Percentiles rank a stretch among this genome's conserved stretches.
Evolutionary conservation across 2,329 filamentous ascomycete genomes (phyloP).

Genomic region (Phaeoacremonium minimum): DNA sequence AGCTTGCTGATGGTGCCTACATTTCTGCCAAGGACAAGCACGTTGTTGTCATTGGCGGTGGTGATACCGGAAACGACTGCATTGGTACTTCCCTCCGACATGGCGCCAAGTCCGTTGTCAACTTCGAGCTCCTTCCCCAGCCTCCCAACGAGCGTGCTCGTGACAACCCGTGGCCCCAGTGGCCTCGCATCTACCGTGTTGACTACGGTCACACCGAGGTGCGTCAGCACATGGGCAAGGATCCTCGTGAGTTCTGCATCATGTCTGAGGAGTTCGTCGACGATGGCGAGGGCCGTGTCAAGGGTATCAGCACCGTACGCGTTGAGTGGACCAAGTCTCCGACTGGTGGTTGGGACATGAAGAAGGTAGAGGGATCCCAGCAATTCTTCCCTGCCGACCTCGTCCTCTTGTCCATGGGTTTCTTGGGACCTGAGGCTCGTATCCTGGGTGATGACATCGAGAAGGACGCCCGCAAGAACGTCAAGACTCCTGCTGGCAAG

Average conservation of each 20-base stretch:
- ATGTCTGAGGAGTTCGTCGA: slow-evolving; percentile 97
- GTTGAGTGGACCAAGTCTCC: slow-evolving; percentile 94
- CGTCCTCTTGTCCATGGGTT: slow-evolving; percentile 93
- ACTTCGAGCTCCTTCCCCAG: slow-evolving; percentile 93
- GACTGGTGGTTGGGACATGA: slow-evolving; percentile 95
- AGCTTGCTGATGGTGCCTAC: slow-evolving; percentile 77
- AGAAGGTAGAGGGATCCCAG: slow-evolving; percentile 88
- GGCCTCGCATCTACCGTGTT: slow-evolving; percentile 97
- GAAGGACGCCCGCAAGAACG: slow-evolving; percentile 88
- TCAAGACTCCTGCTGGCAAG: slow-evolving; percentile 86
- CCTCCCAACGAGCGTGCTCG: slow-evolving; percentile 84
- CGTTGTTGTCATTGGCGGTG: slow-evolving; percentile 93
- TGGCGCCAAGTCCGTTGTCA: slow-evolving; percentile 90
- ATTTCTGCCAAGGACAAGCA: slow-evolving; percentile 95
- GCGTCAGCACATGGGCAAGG: slow-evolving; percentile 91
- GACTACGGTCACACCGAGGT: slow-evolving; percentile 97
- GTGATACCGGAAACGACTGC: slow-evolving; percentile 96
- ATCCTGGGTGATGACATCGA: slow-evolving; percentile 81
- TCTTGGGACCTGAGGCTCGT: slow-evolving; percentile 88
- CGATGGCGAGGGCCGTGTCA: slow-evolving; percentile 81
- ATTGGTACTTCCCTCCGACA: slow-evolving; percentile 95
- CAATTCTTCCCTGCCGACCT: slow-evolving; percentile 96
- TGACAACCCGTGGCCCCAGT: slow-evolving; percentile 98
- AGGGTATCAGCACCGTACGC: slow-evolving; percentile 92
- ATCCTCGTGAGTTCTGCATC: slow-evolving; percentile 95